Conservation (phyloP, 345 rosid genomes). For the Eucalyptus virginea region DNA sequence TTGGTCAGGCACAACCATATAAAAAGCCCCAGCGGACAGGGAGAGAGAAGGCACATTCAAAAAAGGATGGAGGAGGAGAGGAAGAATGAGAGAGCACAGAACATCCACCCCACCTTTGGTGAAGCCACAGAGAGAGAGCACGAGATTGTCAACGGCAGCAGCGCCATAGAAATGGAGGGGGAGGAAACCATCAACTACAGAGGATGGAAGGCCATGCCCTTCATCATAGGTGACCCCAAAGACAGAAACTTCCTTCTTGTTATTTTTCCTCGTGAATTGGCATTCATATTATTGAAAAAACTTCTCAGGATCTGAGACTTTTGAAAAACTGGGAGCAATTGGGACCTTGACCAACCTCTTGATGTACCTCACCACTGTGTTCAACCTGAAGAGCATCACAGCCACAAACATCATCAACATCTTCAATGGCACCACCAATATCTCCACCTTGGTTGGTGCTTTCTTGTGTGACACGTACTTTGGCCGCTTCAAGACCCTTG, state of each 20-base stretch:
- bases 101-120: not conserved
- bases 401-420: not conserved
- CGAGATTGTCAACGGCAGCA: not conserved
- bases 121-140: not conserved
- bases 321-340: slow-evolving; percentile 7
- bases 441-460: slow-evolving; percentile 1
- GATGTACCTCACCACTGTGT: slow-evolving; percentile 1
- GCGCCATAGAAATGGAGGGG: not conserved
- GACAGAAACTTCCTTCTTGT: not conserved
- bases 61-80: not conserved
- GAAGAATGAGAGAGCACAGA: not conserved
- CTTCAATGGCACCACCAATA: slow-evolving; percentile 3
- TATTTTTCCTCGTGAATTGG: not conserved
- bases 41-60: fast-evolving
- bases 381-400: not conserved
- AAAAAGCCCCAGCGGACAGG: no score
- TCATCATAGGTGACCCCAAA: slow-evolving; percentile 32
- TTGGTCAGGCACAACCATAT: no score
- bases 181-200: slow-evolving; percentile 16
- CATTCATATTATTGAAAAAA: no score
- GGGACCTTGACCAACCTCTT: slow-evolving; percentile 4
- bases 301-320: not conserved
- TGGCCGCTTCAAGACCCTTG: slow-evolving; percentile 5
- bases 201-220: slow-evolving; percentile 78
- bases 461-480: slow-evolving; percentile 1